Evolutionary conservation across 164 flowering plant genomes (phyloP).

Genomic region (Euptelea pleiosperma): DNA sequence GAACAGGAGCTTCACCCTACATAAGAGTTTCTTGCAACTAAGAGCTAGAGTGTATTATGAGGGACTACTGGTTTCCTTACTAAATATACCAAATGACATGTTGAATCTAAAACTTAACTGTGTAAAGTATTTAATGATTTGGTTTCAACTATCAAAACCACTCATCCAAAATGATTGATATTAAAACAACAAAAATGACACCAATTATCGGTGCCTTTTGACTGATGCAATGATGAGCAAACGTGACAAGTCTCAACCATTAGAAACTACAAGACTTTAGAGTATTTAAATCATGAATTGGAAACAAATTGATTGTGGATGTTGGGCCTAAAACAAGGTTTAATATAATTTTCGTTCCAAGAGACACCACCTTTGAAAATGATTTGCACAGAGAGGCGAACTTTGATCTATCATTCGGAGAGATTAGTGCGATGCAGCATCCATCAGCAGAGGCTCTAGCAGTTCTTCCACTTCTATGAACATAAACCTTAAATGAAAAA

Average conservation of each 20-base stretch:
- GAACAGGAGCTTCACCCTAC: no score
- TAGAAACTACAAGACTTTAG: no score
- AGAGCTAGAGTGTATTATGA: no score
- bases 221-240: background rate
- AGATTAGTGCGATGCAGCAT: slow-evolving; percentile 82
- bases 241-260: background rate
- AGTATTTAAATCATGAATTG: background rate
- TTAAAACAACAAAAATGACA: background rate
- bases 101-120: background rate
- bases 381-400: slow-evolving; percentile 86
- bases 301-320: no score
- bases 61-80: background rate
- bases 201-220: background rate
- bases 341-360: background rate
- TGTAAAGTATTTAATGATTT: background rate
- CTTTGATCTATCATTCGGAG: slow-evolving; percentile 77
- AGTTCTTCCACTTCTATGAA: slow-evolving; percentile 98
- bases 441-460: slow-evolving; percentile 94
- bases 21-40: no score
- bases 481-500: slow-evolving; percentile 59
- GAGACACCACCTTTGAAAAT: slow-evolving; percentile 69
- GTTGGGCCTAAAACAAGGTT: background rate
- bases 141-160: background rate
- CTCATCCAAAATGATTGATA: background rate
- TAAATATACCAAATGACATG: background rate